Conservation (phyloP, 129 eudicot genomes). For the Pittosporum tobira region DNA sequence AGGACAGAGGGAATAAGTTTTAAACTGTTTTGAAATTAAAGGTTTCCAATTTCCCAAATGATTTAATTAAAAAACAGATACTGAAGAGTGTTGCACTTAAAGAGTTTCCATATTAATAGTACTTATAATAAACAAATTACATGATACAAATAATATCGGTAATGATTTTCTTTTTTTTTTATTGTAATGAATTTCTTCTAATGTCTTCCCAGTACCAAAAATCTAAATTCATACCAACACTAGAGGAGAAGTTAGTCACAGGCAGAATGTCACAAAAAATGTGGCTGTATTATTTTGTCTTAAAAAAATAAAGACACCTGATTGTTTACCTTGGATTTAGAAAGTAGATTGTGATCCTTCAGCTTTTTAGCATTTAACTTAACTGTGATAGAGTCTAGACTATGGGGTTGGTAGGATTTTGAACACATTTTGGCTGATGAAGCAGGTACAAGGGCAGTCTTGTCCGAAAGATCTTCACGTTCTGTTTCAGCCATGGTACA, state of each 20-base stretch:
- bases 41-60: not conserved
- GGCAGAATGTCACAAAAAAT: not conserved
- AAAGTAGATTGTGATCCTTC: constrained; percentile 3
- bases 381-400: not conserved
- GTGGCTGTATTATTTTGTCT: not conserved
- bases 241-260: not conserved
- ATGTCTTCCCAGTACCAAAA: not conserved
- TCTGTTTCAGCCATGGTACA: not conserved
- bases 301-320: not conserved
- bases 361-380: constrained; percentile 5
- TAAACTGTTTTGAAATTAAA: not conserved
- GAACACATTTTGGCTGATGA: not conserved
- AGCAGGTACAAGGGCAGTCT: not conserved
- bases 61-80: too few species aligned
- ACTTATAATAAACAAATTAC: not conserved
- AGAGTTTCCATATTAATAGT: not conserved
- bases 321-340: constrained; percentile 10
- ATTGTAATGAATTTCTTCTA: too few species aligned
- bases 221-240: not conserved
- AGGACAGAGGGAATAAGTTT: too few species aligned
- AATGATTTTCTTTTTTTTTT: too few species aligned
- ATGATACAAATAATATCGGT: not conserved
- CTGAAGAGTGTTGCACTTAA: too few species aligned
- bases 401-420: not conserved
- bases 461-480: not conserved